Base-by-base conservation (phyloP, 495 filamentous ascomycete species). In the Aspergillus heteromorphus region DNA sequence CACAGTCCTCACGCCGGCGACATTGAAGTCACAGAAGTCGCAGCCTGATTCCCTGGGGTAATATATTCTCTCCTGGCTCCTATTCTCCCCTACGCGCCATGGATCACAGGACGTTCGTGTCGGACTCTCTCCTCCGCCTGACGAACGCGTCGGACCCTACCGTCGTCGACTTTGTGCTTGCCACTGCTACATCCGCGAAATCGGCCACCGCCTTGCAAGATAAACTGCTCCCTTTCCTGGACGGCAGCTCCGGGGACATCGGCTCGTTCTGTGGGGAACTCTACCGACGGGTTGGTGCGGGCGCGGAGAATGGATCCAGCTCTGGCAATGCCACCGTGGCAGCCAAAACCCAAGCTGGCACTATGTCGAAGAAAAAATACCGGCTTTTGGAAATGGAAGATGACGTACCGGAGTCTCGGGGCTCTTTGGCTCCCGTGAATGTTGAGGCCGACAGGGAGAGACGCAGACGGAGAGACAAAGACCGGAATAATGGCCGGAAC, bases 361-460 rank as follows among this genome's bases (percentile, higher is more conserved):
- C 45, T 25, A 38, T 64, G 1, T 51, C 65, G 43, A 78, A 71
- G 62, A 93, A 91, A 70, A 87, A 83, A 61, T 95, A 95, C 67
- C 80, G 84, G 9, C 78, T 95, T 19, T 74, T 95, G 36, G 86
- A 90, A 10, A 95, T 95, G 90, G 87, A 86, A 43, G 88, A 89
- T 25, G 87, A 87, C 6, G 75, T 81, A 20, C 59, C 53, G 34
- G 71, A 68, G 9, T 42, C 64, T 0, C 53, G 59, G 38, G 52
- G 61, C 34, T 66, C 68, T 11, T 61, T 83, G 36, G 79, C 76
- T 4, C 79, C 84, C 0, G 63, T 69, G 14, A 77, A 75, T 55
- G 73, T 77, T 29, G 78, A 79, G 48, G 73, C 76, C 29, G 79
- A 81, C 49, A 77, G 79, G 18, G 66, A 70, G 10, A 58, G 65